phyloP scores from a whole-genome alignment of 768 basidiomycete species.

The Tephrocybe sp. region DNA sequence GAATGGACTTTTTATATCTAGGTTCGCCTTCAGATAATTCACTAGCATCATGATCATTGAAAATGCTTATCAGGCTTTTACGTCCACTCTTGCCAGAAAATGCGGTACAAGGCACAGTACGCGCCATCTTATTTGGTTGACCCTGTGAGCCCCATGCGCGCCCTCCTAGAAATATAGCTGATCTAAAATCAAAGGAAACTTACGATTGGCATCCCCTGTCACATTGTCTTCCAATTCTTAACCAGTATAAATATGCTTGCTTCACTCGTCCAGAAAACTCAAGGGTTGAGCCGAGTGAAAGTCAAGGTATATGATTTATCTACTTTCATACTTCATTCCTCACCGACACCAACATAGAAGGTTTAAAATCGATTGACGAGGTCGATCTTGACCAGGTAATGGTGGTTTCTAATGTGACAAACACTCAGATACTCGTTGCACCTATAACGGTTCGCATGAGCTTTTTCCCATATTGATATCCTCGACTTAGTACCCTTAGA shows the following conservation, averaged over 20 bases:
- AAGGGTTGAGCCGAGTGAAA: constrained; percentile 26
- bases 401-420: constrained; percentile 10
- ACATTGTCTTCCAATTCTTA: constrained; percentile 56
- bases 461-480: constrained; percentile 10
- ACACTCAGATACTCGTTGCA: constrained; percentile 18
- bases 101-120: constrained; percentile 96
- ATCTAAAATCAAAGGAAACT: constrained; percentile 51
- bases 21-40: constrained; percentile 43
- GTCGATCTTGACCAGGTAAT: constrained; percentile 14
- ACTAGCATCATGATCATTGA: background rate
- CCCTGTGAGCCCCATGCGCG: constrained; percentile 49
- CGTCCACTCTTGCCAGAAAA: constrained; percentile 89
- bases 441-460: constrained; percentile 23
- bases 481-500: constrained; percentile 2
- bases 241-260: constrained; percentile 63
- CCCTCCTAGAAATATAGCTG: background rate
- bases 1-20: constrained; percentile 79
- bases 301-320: constrained; percentile 11
- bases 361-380: constrained; percentile 3
- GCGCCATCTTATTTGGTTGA: constrained; percentile 84
- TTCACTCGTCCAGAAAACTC: constrained; percentile 68
- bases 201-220: constrained; percentile 74
- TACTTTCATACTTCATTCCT: background rate
- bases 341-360: background rate
- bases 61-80: constrained; percentile 70